phyloP scores from a whole-genome alignment of 116 monocot species.

The Dioscorea cayenensis region DNA sequence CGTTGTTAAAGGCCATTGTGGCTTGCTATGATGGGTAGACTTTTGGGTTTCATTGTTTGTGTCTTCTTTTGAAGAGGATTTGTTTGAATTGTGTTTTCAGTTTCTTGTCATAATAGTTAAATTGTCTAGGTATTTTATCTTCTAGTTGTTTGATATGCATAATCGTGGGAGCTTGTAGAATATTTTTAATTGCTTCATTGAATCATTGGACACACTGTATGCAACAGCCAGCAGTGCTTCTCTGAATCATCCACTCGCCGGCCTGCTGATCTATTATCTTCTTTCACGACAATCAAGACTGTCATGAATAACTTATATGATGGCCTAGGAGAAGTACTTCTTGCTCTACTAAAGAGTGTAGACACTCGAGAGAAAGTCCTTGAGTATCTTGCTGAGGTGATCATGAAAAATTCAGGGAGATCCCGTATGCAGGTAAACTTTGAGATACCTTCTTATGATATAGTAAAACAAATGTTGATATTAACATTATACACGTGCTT shows the following conservation, averaged over 20 bases:
- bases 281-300: conserved; percentile 80
- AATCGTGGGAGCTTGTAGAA: not conserved
- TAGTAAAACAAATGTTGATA: not conserved
- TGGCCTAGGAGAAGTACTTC: conserved; percentile 69
- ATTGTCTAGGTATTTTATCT: no score
- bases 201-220: conserved; percentile 3
- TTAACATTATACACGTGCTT: no score
- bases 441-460: not conserved
- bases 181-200: not conserved
- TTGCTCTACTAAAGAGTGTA: conserved; percentile 59
- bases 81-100: no score
- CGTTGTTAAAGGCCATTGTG: no score
- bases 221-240: conserved; percentile 81
- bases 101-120: no score
- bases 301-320: conserved; percentile 91
- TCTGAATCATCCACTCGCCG: conserved; percentile 69
- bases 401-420: conserved; percentile 68
- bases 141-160: no score
- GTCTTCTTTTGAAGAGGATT: no score
- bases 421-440: conserved; percentile 79
- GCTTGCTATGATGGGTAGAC: no score
- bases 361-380: conserved; percentile 87
- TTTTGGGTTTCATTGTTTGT: no score
- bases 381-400: conserved; percentile 78
- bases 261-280: conserved; percentile 72